phyloP scores from a whole-genome alignment of 768 basidiomycete genomes.

The Hortiboletus flavorubellus region DNA sequence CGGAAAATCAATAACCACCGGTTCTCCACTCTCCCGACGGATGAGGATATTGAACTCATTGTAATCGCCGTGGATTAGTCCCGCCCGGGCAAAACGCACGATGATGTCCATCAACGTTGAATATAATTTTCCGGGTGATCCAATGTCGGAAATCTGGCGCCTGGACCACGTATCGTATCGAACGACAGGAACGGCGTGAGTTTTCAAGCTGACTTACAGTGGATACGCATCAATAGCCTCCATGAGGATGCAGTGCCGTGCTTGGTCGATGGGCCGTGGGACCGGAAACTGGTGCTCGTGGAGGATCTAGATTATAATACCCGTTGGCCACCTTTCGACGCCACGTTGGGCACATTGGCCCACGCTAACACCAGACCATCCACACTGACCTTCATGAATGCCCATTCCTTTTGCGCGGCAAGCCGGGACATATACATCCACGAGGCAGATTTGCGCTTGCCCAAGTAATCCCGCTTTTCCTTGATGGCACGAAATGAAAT shows the following conservation, averaged over 20 bases:
- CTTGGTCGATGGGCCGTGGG: slow-evolving; percentile 90
- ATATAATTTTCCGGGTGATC: slow-evolving; percentile 87
- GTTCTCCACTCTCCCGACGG: slow-evolving; percentile 66
- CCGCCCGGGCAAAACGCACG: slow-evolving; percentile 88
- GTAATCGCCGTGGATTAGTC: slow-evolving; percentile 98
- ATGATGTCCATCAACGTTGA: slow-evolving; percentile 93
- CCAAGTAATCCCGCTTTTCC: slow-evolving; percentile 92
- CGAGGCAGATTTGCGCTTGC: slow-evolving; percentile 91
- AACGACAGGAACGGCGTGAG: background rate
- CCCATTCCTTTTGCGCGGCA: slow-evolving; percentile 96
- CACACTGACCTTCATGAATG: slow-evolving; percentile 87
- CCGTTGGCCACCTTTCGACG: background rate
- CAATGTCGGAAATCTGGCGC: slow-evolving; percentile 81
- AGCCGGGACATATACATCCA: slow-evolving; percentile 99
- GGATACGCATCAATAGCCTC: slow-evolving; percentile 94
- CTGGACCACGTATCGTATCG: slow-evolving; percentile 36
- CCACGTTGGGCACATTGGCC: background rate
- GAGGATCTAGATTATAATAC: slow-evolving; percentile 58
- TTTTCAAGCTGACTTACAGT: slow-evolving; percentile 50
- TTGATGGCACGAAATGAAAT: slow-evolving; percentile 97
- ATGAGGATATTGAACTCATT: slow-evolving; percentile 99
- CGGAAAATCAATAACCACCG: slow-evolving; percentile 96
- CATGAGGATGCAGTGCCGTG: slow-evolving; percentile 94
- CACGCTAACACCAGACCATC: background rate
- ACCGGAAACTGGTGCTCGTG: slow-evolving; percentile 92